phyloP scores from a whole-genome alignment of 2,329 filamentous ascomycete genomes.

The Epichloe gansuensis region DNA sequence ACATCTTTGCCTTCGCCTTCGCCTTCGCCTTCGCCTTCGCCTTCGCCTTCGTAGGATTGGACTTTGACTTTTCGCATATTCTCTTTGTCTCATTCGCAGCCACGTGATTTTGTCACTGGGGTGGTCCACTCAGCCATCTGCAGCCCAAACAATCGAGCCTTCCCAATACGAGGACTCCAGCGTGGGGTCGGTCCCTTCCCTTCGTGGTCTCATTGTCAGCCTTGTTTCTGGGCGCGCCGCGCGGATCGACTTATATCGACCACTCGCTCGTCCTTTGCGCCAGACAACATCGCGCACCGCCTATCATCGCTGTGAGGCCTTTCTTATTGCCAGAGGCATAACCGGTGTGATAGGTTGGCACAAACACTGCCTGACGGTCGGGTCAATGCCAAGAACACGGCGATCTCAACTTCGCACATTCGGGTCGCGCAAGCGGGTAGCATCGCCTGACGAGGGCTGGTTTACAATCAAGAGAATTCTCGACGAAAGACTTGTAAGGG shows the following conservation, averaged over 20 bases:
- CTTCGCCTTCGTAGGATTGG: no score
- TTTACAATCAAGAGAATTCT: constrained; percentile 23
- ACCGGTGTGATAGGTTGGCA: background rate
- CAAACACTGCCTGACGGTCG: background rate
- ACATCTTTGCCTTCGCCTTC: no score
- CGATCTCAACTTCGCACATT: constrained; percentile 10
- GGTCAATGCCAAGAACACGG: constrained; percentile 22
- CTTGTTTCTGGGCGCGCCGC: constrained; percentile 10
- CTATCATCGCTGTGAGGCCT: constrained; percentile 3
- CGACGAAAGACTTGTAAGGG: constrained; percentile 18
- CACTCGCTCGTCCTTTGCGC: constrained; percentile 15
- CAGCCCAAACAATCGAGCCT: background rate
- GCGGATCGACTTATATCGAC: constrained; percentile 21
- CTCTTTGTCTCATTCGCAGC: background rate
- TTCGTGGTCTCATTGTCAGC: constrained; percentile 5
- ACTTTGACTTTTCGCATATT: background rate
- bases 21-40: no score
- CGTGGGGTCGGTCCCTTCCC: background rate
- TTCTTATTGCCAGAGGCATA: background rate
- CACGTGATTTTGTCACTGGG: background rate
- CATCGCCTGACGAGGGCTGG: constrained; percentile 17
- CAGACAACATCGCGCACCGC: constrained; percentile 12
- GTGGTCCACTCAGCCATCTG: background rate
- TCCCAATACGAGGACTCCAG: background rate
- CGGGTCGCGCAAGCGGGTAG: constrained; percentile 10